Conservation (phyloP, 163 green algal species). For the Scenedesmus sp. region DNA sequence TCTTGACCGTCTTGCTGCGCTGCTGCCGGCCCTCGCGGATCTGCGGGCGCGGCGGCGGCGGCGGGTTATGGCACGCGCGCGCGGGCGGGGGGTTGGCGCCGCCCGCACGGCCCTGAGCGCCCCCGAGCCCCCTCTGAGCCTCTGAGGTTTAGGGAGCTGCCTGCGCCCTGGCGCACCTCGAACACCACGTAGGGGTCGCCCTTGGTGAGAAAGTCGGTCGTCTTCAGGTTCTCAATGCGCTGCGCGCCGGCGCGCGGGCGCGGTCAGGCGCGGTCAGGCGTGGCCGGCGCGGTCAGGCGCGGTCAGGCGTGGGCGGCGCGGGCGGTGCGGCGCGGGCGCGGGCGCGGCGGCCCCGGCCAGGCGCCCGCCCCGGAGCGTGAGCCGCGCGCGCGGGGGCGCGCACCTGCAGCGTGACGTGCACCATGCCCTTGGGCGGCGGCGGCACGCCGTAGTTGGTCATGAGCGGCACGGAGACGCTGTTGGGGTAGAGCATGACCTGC, state of each 20-base stretch:
- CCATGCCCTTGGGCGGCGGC: constrained; percentile 67
- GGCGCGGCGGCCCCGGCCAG: no score
- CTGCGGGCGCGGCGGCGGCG: constrained; percentile 15
- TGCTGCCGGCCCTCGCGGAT: constrained; percentile 52
- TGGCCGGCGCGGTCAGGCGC: no score
- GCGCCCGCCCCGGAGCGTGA: no score
- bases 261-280: background rate
- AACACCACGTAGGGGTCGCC: constrained; percentile 70
- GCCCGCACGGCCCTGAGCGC: no score
- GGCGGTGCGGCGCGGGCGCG: background rate
- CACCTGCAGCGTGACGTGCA: constrained; percentile 66
- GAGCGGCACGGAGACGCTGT: constrained; percentile 71
- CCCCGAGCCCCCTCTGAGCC: no score
- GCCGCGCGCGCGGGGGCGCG: no score
- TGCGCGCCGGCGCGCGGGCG: no score
- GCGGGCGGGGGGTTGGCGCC: no score
- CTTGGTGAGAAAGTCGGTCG: constrained; percentile 52
- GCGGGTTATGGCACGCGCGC: no score
- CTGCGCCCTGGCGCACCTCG: constrained; percentile 47
- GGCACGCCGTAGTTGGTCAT: constrained; percentile 75
- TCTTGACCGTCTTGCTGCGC: constrained; percentile 60
- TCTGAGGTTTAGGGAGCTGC: no score
- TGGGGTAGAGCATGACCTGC: constrained; percentile 69
- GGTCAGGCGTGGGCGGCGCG: no score
- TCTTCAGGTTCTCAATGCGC: constrained; percentile 45